Evolutionary conservation across 108 stramenopile genomes (phyloP), one percentile per base, ranked within the genome.

Genomic region (Thalassiosira profunda): DNA sequence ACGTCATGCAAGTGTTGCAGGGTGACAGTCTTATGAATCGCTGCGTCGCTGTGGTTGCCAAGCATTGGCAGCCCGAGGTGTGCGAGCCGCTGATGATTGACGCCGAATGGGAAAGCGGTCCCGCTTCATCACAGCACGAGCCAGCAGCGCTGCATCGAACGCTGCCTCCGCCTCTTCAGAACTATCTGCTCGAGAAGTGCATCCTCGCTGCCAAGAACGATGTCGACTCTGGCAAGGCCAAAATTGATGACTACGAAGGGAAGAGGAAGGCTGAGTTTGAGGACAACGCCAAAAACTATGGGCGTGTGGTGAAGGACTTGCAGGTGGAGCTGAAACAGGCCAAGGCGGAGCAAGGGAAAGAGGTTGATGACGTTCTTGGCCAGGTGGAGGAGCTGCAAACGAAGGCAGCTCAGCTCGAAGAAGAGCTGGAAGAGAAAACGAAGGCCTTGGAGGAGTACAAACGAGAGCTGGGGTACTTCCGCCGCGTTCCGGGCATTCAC

Each of bases 401-500:
- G 8, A 74, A 55, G 35, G 38, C 54, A 41, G 12, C 25, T 17
- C 47, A 63, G 40, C 49, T 77, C 1, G 67, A 69, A 34, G 55
- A 52, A 10, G 62, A 77, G 45, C 30, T 69, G 14, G 31, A 58
- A 15, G n/a, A 57, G n/a, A 60, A 63, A 43, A 43, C 31, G 11
- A 35, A 34, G 17, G 37, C 20, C 14, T 30, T 69, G 2, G 76
- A 77, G 37, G 43, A 63, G 35, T 77, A 69, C 37, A 69, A 63
- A 38, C 54, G 58, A 42, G 76, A 77, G 29, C 63, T 77, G 4
- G 59, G 57, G 37, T 58, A 37, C 25, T 77, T 77, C 35, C 62
- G 68, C 4, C 67, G 76, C 58, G 76, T 77, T 28, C 68, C 76
- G 4, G 76, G 76, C 15, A 77, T 77, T 48, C 76, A 77, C 31